Conservation (phyloP, 371 early-diverging fungal species). For the Mortierella sp. region DNA sequence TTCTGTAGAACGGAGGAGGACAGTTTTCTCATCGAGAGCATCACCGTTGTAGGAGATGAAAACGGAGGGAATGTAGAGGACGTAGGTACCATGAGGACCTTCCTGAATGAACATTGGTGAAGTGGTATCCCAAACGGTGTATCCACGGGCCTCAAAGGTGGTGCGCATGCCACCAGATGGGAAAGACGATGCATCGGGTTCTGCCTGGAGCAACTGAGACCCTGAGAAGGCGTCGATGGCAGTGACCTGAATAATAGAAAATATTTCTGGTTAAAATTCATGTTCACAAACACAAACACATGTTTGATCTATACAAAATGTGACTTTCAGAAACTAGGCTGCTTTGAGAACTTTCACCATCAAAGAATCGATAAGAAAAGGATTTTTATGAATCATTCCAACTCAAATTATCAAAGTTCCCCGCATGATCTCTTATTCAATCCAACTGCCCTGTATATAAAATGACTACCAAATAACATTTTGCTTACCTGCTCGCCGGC, state of each 20-base stretch:
- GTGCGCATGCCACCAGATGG: constrained; percentile 98
- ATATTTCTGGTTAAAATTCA: not conserved
- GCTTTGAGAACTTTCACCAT: not conserved
- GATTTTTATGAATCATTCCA: constrained; percentile 18
- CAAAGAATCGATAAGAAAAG: not conserved
- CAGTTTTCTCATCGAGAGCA: constrained; percentile 98
- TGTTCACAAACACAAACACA: constrained; percentile 15
- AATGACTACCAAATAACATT: not conserved
- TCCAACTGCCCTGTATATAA: not conserved
- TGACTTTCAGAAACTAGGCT: too few relatives aligned
- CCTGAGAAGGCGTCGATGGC: constrained; percentile 97
- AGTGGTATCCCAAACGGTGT: constrained; percentile 98
- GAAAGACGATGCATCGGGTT: constrained; percentile 99
- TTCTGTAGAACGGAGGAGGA: constrained; percentile 91
- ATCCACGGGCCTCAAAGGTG: constrained; percentile 99
- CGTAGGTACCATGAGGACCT: constrained; percentile 91
- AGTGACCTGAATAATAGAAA: constrained; percentile 61
- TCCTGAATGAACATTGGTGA: constrained; percentile 96
- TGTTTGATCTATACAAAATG: constrained; percentile 15
- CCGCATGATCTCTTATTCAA: not conserved
- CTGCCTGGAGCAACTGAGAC: constrained; percentile 95
- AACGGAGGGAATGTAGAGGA: constrained; percentile 97
- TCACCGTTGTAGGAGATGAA: constrained; percentile 99
- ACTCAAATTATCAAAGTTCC: constrained; percentile 7
- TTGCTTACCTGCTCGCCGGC: constrained; percentile 82